These are phyloP conservation scores for Pythium periplocum DNA, from an alignment of 352 stramenopile species.

Conservation along the genomic window DNA sequence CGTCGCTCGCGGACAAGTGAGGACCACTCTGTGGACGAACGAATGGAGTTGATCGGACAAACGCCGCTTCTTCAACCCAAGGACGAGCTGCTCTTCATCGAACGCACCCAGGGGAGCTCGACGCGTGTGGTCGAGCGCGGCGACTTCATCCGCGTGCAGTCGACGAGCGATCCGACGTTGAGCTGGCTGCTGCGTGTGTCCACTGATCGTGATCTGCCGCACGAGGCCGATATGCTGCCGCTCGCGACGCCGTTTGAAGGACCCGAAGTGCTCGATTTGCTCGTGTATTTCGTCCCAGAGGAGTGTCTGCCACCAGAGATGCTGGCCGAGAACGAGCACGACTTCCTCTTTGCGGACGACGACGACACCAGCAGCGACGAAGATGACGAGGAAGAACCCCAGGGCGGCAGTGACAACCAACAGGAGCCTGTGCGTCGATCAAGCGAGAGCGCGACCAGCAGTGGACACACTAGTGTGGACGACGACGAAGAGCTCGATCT, in stretches of 20 bases:
- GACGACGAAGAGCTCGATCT: constrained; percentile 4
- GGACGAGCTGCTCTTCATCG: constrained; percentile 19
- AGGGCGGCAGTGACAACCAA: background rate
- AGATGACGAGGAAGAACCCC: background rate
- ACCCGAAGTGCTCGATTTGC: constrained; percentile 11
- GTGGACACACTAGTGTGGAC: constrained; percentile 16
- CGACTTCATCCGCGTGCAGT: constrained; percentile 19
- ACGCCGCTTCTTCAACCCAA: constrained; percentile 17
- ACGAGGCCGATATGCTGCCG: constrained; percentile 14
- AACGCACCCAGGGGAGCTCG: background rate
- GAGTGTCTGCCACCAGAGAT: constrained; percentile 14
- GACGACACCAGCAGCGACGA: background rate
- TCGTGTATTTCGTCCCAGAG: constrained; percentile 17
- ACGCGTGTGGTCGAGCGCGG: constrained; percentile 10
- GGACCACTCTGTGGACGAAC: background rate
- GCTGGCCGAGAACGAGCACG: background rate
- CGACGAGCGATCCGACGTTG: constrained; percentile 9
- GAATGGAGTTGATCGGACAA: constrained; percentile 9
- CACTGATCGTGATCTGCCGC: constrained; percentile 5
- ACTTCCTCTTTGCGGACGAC: constrained; percentile 3
- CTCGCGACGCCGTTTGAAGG: constrained; percentile 17
- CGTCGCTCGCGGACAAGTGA: background rate
- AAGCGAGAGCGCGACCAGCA: constrained; percentile 10
- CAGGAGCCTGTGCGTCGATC: too few species aligned
- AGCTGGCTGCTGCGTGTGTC: constrained; percentile 19